A percentile compares a stretch with the other conserved stretches of the same genome.
These are phyloP conservation scores for Apiotrichum brassicae DNA, from an alignment of 1,284 basidiomycete species.

Conservation along the genomic window DNA sequence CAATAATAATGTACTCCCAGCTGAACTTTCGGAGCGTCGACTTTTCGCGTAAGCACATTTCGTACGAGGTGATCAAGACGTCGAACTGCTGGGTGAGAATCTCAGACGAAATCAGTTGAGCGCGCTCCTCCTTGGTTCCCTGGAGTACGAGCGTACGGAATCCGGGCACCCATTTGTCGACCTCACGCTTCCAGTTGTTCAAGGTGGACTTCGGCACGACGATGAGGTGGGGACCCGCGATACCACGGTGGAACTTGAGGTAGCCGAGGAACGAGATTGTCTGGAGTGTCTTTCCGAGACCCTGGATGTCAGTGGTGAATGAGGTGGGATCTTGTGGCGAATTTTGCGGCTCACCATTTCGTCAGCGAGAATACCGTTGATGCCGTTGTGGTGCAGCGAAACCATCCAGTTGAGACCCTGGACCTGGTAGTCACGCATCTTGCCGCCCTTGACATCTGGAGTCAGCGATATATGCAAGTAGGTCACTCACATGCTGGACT, in stretches of 20 bases:
- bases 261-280: slow-evolving; percentile 97
- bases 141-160: slow-evolving; percentile 76
- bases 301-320: slow-evolving; percentile 53
- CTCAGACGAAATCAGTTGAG: slow-evolving; percentile 66
- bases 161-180: slow-evolving; percentile 85
- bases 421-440: slow-evolving; percentile 89
- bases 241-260: slow-evolving; percentile 75
- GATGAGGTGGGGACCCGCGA: slow-evolving; percentile 79
- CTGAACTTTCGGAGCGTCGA: slow-evolving; percentile 85
- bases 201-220: slow-evolving; percentile 97
- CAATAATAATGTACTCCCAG: slow-evolving; percentile 98
- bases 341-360: slow-evolving; percentile 91
- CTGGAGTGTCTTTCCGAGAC: slow-evolving; percentile 95
- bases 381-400: slow-evolving; percentile 81
- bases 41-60: slow-evolving; percentile 95
- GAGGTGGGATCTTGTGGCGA: slow-evolving; percentile 7
- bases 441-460: slow-evolving; percentile 73
- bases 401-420: slow-evolving; percentile 98
- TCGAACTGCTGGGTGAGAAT: slow-evolving; percentile 88
- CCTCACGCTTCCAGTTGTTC: slow-evolving; percentile 95
- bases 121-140: slow-evolving; percentile 83
- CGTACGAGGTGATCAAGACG: slow-evolving; percentile 93
- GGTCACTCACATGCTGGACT: slow-evolving; percentile 70
- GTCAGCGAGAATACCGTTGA: slow-evolving; percentile 89
- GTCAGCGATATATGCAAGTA: not conserved